Evolutionary conservation across 2,329 filamentous ascomycete species (phyloP).

Genomic region (Phialophora verrucosa): DNA sequence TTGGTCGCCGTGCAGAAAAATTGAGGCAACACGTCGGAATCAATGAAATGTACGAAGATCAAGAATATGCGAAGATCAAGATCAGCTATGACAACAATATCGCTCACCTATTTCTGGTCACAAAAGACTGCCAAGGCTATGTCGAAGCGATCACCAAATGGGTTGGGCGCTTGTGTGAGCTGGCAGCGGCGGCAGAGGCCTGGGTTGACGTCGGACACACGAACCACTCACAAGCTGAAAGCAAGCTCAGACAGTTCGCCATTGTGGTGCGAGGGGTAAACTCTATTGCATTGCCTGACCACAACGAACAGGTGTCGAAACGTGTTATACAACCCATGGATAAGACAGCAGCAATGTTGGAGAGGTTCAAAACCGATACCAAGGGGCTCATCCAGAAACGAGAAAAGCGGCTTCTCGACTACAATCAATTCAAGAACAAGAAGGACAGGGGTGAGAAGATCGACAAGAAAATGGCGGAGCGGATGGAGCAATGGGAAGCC

Average conservation of each 20-base stretch:
- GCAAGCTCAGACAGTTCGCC: slow-evolving; percentile 92
- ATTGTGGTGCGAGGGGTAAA: slow-evolving; percentile 85
- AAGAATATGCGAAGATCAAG: slow-evolving; percentile 77
- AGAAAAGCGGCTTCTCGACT: slow-evolving; percentile 88
- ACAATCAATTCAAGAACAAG: slow-evolving; percentile 77
- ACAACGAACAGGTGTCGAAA: slow-evolving; percentile 62
- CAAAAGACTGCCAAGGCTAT: slow-evolving; percentile 93
- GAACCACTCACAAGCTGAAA: slow-evolving; percentile 81
- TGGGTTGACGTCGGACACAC: slow-evolving; percentile 74
- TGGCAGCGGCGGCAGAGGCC: slow-evolving; percentile 80
- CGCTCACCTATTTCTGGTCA: slow-evolving; percentile 86
- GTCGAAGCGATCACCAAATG: slow-evolving; percentile 79
- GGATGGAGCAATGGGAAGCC: slow-evolving; percentile 86
- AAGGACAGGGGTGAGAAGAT: slow-evolving; percentile 82
- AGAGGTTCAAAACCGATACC: slow-evolving; percentile 53
- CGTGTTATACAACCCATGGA: slow-evolving; percentile 19
- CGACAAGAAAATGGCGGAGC: slow-evolving; percentile 82
- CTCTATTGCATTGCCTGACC: slow-evolving; percentile 79
- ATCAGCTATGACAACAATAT: slow-evolving; percentile 92
- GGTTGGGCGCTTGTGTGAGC: slow-evolving; percentile 79
- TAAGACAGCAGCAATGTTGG: slow-evolving; percentile 34
- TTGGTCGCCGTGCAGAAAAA: slow-evolving; percentile 87
- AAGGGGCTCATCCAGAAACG: slow-evolving; percentile 92
- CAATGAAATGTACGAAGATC: slow-evolving; percentile 74
- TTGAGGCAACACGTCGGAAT: slow-evolving; percentile 73